A percentile compares a stretch with the other conserved stretches of the same genome.
Evolutionary conservation across 1,139 yeast species (phyloP).

Genomic region (Saccharomyces hybrid): DNA sequence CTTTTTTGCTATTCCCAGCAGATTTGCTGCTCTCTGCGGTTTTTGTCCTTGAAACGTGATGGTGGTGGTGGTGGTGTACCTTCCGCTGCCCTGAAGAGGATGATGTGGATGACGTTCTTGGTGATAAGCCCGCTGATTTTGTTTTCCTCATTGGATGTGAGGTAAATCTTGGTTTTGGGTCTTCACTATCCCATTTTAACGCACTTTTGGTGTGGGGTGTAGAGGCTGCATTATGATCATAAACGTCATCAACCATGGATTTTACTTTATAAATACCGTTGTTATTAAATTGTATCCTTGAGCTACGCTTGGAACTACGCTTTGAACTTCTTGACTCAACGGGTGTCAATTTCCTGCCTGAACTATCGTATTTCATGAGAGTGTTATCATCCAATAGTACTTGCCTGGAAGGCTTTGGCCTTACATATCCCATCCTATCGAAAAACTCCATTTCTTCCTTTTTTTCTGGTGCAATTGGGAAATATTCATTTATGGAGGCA

Average conservation of each 20-base stretch:
- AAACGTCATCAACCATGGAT: slow-evolving; percentile 28
- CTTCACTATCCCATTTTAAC: background rate
- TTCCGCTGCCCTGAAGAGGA: background rate
- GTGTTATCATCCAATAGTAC: slow-evolving; percentile 9
- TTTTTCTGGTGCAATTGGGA: slow-evolving; percentile 23
- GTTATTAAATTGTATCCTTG: slow-evolving; percentile 25
- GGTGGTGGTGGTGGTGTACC: background rate
- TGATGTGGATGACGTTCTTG: background rate
- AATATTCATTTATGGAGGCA: slow-evolving; percentile 21
- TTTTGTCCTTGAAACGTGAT: slow-evolving; percentile 3
- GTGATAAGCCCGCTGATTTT: slow-evolving; percentile 13
- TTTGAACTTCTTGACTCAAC: slow-evolving; percentile 19
- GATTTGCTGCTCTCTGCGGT: slow-evolving; percentile 2
- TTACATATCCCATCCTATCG: slow-evolving; percentile 26
- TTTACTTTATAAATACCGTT: slow-evolving; percentile 32
- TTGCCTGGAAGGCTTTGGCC: slow-evolving; percentile 26
- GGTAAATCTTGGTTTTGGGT: background rate
- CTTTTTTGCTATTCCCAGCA: background rate
- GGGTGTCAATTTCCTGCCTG: slow-evolving; percentile 15
- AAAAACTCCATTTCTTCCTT: slow-evolving; percentile 20
- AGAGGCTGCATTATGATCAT: background rate
- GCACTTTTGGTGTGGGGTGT: slow-evolving; percentile 1
- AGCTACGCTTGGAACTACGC: slow-evolving; percentile 27
- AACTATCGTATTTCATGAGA: slow-evolving; percentile 11
- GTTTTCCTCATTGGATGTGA: slow-evolving; percentile 15